A percentile compares a stretch with the other conserved stretches of the same genome.
phyloP scores from a whole-genome alignment of 2,329 filamentous ascomycete genomes.

The Phialophora chinensis region DNA sequence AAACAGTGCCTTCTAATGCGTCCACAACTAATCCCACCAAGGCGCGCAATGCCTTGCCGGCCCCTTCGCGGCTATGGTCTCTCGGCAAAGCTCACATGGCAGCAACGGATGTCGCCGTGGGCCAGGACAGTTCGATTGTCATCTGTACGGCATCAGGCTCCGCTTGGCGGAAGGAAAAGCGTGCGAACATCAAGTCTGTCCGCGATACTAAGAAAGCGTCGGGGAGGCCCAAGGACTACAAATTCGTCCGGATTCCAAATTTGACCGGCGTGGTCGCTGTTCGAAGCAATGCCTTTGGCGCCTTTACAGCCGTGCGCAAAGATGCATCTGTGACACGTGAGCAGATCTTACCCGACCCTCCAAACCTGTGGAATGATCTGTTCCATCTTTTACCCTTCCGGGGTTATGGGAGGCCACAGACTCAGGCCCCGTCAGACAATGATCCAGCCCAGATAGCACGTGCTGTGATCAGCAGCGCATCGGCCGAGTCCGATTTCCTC shows the following conservation, averaged over 20 bases:
- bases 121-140: constrained; percentile 92
- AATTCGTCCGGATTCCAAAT: constrained; percentile 88
- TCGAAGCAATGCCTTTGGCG: constrained; percentile 84
- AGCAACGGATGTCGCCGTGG: constrained; percentile 83
- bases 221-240: constrained; percentile 82
- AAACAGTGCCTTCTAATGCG: constrained; percentile 63
- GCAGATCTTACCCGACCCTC: constrained; percentile 69
- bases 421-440: constrained; percentile 47
- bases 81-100: constrained; percentile 83
- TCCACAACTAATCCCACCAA: constrained; percentile 94
- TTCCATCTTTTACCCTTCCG: constrained; percentile 71
- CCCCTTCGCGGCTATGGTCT: constrained; percentile 84
- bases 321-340: constrained; percentile 82
- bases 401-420: constrained; percentile 59
- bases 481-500: constrained; percentile 52
- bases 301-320: constrained; percentile 84
- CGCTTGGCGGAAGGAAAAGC: constrained; percentile 87
- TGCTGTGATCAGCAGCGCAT: constrained; percentile 51
- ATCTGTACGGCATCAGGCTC: constrained; percentile 90
- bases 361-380: constrained; percentile 75
- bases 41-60: constrained; percentile 79
- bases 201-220: constrained; percentile 52
- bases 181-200: constrained; percentile 73
- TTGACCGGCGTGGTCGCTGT: constrained; percentile 85
- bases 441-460: constrained; percentile 46